Evolutionary conservation across 495 filamentous ascomycete genomes (phyloP).

Genomic region (Beverwykella pulmonaria): DNA sequence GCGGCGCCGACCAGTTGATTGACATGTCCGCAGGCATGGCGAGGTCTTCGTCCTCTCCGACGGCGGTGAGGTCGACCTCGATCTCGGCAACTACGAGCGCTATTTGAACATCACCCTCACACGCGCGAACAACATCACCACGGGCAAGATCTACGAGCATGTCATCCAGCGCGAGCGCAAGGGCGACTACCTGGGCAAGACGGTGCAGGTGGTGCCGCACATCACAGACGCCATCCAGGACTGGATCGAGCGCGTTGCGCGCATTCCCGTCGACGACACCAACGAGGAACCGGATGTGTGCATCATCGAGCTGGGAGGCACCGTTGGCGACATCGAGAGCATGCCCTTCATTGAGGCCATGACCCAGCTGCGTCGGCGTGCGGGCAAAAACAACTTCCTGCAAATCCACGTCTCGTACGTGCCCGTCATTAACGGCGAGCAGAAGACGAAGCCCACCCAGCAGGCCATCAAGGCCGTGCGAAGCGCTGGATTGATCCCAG

Average conservation of each 20-base stretch:
- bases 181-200: conserved; percentile 88
- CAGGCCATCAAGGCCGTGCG: conserved; percentile 80
- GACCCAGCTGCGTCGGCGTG: conserved; percentile 69
- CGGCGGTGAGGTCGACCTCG: conserved; percentile 84
- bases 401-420: conserved; percentile 84
- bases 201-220: conserved; percentile 93
- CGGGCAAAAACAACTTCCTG: conserved; percentile 78
- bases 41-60: conserved; percentile 76
- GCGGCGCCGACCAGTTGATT: background rate
- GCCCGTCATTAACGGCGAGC: conserved; percentile 72
- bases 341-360: conserved; percentile 88
- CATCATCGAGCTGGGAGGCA: conserved; percentile 79
- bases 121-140: conserved; percentile 88
- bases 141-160: conserved; percentile 89
- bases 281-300: conserved; percentile 86
- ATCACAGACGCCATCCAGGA: conserved; percentile 88
- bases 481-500: conserved; percentile 80
- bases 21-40: conserved; percentile 58
- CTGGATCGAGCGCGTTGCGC: conserved; percentile 87
- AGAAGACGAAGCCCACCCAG: conserved; percentile 98
- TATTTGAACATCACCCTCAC: conserved; percentile 73
- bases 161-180: conserved; percentile 79
- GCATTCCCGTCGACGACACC: conserved; percentile 84
- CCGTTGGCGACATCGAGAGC: conserved; percentile 89
- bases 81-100: conserved; percentile 95